Conservation (phyloP, 306 rosid genomes). For the Dryas alaskensis region DNA sequence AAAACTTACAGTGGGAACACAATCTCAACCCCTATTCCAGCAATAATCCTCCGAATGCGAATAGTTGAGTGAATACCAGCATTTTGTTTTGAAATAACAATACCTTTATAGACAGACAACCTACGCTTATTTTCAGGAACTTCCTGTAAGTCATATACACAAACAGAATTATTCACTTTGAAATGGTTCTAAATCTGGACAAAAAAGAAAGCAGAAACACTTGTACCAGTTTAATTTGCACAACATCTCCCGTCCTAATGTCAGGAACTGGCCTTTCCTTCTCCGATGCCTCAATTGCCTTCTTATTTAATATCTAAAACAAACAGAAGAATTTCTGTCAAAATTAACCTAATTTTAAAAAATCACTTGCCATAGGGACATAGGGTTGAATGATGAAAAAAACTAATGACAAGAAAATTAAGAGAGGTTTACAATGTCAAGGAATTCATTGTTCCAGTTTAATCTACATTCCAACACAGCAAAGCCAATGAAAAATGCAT, state of each 20-base stretch:
- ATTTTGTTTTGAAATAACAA: constrained; percentile 89
- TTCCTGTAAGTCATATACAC: constrained; percentile 52
- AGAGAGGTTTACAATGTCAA: neutral
- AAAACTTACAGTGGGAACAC: constrained; percentile 82
- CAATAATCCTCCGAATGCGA: constrained; percentile 85
- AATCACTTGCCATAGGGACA: neutral
- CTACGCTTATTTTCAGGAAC: constrained; percentile 95
- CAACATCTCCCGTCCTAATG: constrained; percentile 81
- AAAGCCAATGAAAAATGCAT: neutral
- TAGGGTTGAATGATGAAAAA: neutral
- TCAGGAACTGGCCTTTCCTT: constrained; percentile 73
- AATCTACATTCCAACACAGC: neutral
- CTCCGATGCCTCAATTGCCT: constrained; percentile 80
- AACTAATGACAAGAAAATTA: neutral
- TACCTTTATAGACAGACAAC: constrained; percentile 80
- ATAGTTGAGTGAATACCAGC: constrained; percentile 95
- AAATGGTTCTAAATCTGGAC: neutral
- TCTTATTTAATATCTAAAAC: constrained; percentile 67
- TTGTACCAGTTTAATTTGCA: constrained; percentile 83
- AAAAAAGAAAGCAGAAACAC: neutral
- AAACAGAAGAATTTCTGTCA: constrained; percentile 19
- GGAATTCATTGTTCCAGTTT: neutral
- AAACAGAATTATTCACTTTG: constrained; percentile 23
- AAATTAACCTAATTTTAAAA: neutral
- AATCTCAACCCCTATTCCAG: constrained; percentile 93